Evolutionary conservation across 768 basidiomycete genomes (phyloP).

Genomic region (Scleroderma citrinum): DNA sequence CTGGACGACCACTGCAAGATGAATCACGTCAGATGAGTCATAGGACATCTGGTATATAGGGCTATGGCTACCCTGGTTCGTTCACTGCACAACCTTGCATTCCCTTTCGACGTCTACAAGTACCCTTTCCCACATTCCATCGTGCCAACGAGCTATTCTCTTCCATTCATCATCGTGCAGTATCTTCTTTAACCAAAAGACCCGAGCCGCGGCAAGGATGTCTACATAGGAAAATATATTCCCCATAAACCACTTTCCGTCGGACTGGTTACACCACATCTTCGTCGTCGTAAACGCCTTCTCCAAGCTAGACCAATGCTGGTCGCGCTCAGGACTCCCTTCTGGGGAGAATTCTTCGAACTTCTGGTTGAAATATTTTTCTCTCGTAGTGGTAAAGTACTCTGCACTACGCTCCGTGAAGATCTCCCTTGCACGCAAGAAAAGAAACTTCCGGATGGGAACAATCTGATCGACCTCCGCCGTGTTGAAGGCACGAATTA

Average conservation of each 20-base stretch:
- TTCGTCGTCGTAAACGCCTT: constrained; percentile 7
- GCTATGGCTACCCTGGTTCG: too few species aligned
- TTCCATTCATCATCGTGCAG: constrained; percentile 22
- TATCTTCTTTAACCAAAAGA: constrained; percentile 16
- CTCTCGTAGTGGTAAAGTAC: constrained; percentile 34
- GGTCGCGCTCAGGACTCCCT: constrained; percentile 28
- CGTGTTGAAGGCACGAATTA: constrained; percentile 18
- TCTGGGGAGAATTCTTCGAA: constrained; percentile 36
- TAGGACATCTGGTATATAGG: too few species aligned
- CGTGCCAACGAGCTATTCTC: constrained; percentile 18
- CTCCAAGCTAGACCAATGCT: too few species aligned
- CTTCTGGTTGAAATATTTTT: constrained; percentile 24
- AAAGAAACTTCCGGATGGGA: constrained; percentile 7
- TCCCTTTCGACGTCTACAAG: constrained; percentile 22
- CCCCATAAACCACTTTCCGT: constrained; percentile 28
- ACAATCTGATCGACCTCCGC: not conserved
- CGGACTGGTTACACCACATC: constrained; percentile 16
- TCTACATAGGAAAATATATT: constrained; percentile 27
- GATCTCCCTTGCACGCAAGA: too few species aligned
- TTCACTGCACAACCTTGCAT: constrained; percentile 12
- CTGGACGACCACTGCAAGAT: too few species aligned
- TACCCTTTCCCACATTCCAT: constrained; percentile 21
- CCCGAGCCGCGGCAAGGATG: constrained; percentile 16
- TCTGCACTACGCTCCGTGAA: constrained; percentile 31
- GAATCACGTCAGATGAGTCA: too few species aligned